Conservation (phyloP, 2,329 filamentous ascomycete genomes). For the Dactylellina cionopaga region DNA sequence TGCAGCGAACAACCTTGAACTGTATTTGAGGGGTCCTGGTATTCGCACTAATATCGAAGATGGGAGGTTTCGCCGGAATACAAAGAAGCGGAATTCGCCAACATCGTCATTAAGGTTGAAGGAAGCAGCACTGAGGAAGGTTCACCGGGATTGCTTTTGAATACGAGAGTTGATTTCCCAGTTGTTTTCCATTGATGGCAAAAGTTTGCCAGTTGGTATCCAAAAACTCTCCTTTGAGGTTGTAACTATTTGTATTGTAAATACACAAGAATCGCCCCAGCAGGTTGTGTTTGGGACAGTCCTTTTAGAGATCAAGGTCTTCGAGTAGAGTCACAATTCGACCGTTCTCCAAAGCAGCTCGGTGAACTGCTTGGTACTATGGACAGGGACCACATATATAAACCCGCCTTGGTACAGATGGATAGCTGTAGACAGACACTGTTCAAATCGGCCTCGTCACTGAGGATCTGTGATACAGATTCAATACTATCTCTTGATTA, state of each 20-base stretch:
- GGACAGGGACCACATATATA: neutral
- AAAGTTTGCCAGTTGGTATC: neutral
- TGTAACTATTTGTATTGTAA: neutral
- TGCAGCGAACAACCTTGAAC: too few species aligned
- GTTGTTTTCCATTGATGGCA: neutral
- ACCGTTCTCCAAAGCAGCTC: neutral
- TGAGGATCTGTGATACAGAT: neutral
- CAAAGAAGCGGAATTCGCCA: neutral
- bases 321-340: neutral
- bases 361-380: neutral
- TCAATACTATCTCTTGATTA: neutral
- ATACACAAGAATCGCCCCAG: neutral
- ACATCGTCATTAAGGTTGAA: slow-evolving; percentile 1
- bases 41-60: too few species aligned
- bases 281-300: neutral
- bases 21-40: too few species aligned
- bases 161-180: neutral
- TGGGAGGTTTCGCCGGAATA: neutral
- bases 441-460: neutral
- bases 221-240: neutral
- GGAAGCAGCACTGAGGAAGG: neutral
- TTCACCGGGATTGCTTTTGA: neutral
- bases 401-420: neutral
- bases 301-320: neutral
- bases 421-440: too few species aligned